Conservation (phyloP, 1,284 basidiomycete species). For the Earliella scabrosa region DNA sequence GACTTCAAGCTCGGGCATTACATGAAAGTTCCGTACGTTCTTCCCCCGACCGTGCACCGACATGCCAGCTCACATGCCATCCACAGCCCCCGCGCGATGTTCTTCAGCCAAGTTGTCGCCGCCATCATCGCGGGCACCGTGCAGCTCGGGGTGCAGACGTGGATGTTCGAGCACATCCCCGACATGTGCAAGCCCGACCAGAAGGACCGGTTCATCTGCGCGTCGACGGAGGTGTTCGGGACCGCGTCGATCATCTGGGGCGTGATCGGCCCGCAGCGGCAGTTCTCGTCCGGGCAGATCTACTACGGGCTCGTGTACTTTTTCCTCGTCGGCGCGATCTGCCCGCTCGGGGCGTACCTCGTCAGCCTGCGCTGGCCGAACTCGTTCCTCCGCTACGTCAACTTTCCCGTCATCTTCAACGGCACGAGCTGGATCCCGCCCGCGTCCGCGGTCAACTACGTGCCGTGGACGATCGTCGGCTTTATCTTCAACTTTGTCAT, state of each 20-base stretch:
- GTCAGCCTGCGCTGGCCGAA: conserved; percentile 43
- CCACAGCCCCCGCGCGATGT: conserved; percentile 52
- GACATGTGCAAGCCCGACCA: conserved; percentile 54
- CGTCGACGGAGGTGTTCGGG: conserved; percentile 40
- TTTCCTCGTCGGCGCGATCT: conserved; percentile 52
- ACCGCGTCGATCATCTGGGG: conserved; percentile 41
- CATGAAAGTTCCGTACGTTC: conserved; percentile 65
- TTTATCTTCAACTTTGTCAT: conserved; percentile 51
- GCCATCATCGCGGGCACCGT: conserved; percentile 66
- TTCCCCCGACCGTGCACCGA: no score
- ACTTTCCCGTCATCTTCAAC: conserved; percentile 59
- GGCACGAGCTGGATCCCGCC: conserved; percentile 44
- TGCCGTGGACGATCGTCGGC: conserved; percentile 42
- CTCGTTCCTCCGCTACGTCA: conserved; percentile 71
- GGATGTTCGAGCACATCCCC: conserved; percentile 64
- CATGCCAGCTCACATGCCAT: neutral
- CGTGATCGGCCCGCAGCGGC: conserved; percentile 43
- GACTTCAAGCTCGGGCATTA: conserved; percentile 79
- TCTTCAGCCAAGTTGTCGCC: conserved; percentile 63
- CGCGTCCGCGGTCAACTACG: conserved; percentile 49
- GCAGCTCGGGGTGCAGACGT: conserved; percentile 69
- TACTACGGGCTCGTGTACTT: conserved; percentile 48
- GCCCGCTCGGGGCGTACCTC: conserved; percentile 44
- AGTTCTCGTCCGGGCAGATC: conserved; percentile 45
- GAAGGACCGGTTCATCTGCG: conserved; percentile 56